Conservation (phyloP, 73 alveolate genomes). For the Uronychia setigera region DNA sequence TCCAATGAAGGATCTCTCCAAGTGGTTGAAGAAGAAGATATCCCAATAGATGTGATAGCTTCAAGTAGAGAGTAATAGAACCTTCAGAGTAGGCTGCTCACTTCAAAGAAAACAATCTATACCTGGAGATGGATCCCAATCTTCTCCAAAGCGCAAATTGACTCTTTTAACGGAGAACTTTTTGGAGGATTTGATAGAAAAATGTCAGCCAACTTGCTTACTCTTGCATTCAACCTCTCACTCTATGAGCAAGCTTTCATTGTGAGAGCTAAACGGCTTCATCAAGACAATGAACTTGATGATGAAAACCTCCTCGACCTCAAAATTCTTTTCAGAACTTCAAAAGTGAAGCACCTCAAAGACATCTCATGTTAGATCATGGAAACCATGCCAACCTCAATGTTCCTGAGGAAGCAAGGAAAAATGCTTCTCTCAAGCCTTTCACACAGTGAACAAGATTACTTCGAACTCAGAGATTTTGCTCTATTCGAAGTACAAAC, state of each 20-base stretch:
- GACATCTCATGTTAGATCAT: background rate
- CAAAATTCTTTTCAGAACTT: background rate
- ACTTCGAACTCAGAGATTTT: background rate
- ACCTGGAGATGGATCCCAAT: conserved; percentile 54
- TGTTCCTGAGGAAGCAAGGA: background rate
- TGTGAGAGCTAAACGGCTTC: background rate
- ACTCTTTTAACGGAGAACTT: background rate
- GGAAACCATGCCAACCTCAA: background rate
- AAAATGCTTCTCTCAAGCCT: background rate
- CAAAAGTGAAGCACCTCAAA: background rate
- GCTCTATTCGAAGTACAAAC: background rate
- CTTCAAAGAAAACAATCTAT: background rate
- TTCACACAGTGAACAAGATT: background rate
- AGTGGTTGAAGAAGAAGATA: background rate
- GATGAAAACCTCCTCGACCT: background rate
- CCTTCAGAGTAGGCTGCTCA: background rate
- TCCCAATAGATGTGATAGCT: conserved; percentile 11
- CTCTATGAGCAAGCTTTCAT: conserved; percentile 1
- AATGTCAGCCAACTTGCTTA: conserved; percentile 14
- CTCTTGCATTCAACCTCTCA: background rate
- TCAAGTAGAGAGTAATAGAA: background rate
- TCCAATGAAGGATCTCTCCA: conserved; percentile 10
- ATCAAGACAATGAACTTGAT: background rate
- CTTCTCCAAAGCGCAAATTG: conserved; percentile 11
- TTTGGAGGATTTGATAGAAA: conserved; percentile 41